Evolutionary conservation across 257 asterid species (phyloP).

Genomic region (Capsicum baccatum): DNA sequence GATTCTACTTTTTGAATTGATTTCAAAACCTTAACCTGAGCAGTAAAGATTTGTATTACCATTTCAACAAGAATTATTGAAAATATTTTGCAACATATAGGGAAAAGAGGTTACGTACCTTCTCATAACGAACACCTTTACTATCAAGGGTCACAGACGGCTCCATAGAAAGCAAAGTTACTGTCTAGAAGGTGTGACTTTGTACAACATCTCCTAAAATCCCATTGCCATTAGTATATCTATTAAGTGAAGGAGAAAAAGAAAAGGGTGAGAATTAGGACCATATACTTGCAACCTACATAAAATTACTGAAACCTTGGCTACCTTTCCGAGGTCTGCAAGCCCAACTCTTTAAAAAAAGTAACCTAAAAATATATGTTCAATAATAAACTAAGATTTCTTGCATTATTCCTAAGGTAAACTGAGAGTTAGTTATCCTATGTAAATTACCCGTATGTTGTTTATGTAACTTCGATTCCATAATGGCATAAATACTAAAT

Average conservation of each 20-base stretch:
- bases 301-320: slow-evolving; percentile 25
- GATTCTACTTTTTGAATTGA: slow-evolving; percentile 52
- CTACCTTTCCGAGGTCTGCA: slow-evolving; percentile 43
- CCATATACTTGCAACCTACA: slow-evolving; percentile 17
- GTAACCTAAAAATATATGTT: slow-evolving; percentile 41
- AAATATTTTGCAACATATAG: background rate
- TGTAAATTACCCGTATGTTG: slow-evolving; percentile 46
- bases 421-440: background rate
- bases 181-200: slow-evolving; percentile 59
- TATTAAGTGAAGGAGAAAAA: slow-evolving; percentile 31
- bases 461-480: slow-evolving; percentile 62
- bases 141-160: slow-evolving; percentile 54
- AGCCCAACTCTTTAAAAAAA: slow-evolving; percentile 47
- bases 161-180: slow-evolving; percentile 67
- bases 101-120: slow-evolving; percentile 36
- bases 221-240: slow-evolving; percentile 48
- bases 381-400: background rate
- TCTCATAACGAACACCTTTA: slow-evolving; percentile 57
- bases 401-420: background rate
- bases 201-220: slow-evolving; percentile 60
- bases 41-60: slow-evolving; percentile 1
- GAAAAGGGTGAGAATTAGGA: background rate
- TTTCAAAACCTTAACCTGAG: slow-evolving; percentile 57
- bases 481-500: slow-evolving; percentile 58
- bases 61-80: slow-evolving; percentile 28